Conservation (phyloP, 225 moss, liverwort and hornwort genomes). For the Pseudisothecium myosuroides region DNA sequence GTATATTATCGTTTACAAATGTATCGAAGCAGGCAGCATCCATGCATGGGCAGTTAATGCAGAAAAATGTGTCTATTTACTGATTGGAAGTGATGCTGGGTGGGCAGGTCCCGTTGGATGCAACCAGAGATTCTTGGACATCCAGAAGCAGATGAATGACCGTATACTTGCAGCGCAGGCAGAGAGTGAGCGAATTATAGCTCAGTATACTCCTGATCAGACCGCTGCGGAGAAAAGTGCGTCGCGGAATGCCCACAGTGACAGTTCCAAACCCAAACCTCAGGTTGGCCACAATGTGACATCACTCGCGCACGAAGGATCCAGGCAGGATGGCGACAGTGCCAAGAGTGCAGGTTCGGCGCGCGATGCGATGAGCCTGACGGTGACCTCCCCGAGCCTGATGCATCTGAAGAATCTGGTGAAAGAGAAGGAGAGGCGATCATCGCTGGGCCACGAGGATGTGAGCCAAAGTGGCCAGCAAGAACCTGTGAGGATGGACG, state of each 20-base stretch:
- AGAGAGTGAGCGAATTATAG: constrained; percentile 24
- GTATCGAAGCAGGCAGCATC: neutral
- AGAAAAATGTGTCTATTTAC: neutral
- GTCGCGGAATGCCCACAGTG: neutral
- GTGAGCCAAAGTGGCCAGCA: neutral
- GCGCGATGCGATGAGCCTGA: constrained; percentile 13
- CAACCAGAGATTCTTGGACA: constrained; percentile 39
- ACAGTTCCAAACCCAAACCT: neutral
- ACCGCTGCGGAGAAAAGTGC: neutral
- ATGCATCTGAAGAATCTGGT: constrained; percentile 30
- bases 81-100: neutral
- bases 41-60: neutral
- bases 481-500: neutral
- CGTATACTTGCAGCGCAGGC: constrained; percentile 32
- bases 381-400: constrained; percentile 19
- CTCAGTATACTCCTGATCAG: constrained; percentile 27
- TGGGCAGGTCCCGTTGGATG: constrained; percentile 9
- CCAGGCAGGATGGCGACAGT: neutral
- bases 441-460: constrained; percentile 3
- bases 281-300: neutral
- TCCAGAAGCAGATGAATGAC: constrained; percentile 41
- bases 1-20: too few species aligned
- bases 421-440: constrained; percentile 31
- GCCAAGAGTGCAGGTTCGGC: neutral
- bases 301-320: neutral